Base-by-base conservation (phyloP, 257 asterid species). In the Avicennia marina region DNA sequence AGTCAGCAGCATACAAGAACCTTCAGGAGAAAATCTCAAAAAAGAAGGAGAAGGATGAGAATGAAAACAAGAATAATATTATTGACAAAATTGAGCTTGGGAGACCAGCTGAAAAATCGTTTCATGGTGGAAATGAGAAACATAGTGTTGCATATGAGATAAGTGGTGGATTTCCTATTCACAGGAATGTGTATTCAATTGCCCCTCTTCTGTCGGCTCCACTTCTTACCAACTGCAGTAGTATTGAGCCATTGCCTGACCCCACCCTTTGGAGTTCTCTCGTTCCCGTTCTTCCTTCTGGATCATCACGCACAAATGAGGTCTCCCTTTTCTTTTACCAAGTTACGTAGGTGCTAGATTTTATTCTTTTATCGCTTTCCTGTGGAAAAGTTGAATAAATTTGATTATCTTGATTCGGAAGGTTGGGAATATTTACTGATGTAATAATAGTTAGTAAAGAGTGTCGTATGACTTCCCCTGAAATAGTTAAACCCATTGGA, bases 251-350 rank as follows among this genome's bases (percentile, higher is more conserved):
- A 45, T 75, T 91, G 60, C 43, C 90, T 45, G 98, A 88, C 42
- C 94, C 96, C 51, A 76, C 70, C 52, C 87, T 83, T 65, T 91
- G 98, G 98, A 70, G 86, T 45, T 75, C 91, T 67, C 81, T 91
- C 26, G 78, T 78, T 57, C 83, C 95, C 16, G 81, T 60, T 58
- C 88, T 83, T 69, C 86, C 95, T 59, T 32, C 76, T 19, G 96
- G 90, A 61, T 76, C 98, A 69, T 83, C 95, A 39, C 78, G 61
- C 58, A 48, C 76, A 33, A 64, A 76, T 22, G 95, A 91, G 96
- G 98, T 90, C 36, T 38, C 80, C 64, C n/a, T 42, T 60, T 62
- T 72, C 65, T 62, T 24, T 59, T 34, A 32, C 61, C 20, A 16
- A 32, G 58, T 44, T 42, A 57, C 8, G 8, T 32, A 16, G 25